Conservation (phyloP, 179 eudicot genomes). For the Spergularia azorica region DNA sequence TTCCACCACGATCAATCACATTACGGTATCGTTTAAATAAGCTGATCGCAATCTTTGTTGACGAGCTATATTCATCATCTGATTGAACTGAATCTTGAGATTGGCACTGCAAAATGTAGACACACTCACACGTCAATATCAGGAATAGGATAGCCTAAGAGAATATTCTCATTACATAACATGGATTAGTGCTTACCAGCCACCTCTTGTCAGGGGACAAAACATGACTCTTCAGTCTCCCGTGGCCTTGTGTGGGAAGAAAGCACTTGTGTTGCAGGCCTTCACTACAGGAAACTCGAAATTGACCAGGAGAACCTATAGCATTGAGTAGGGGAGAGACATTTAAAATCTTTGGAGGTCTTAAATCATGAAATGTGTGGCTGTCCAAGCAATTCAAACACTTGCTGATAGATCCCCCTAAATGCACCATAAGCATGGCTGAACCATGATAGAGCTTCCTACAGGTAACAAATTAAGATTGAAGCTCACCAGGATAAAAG, state of each 20-base stretch:
- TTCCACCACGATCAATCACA: conserved; percentile 89
- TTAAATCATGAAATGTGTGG: conserved; percentile 36
- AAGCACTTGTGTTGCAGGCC: conserved; percentile 38
- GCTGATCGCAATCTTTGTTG: conserved; percentile 90
- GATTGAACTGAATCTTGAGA: conserved; percentile 55
- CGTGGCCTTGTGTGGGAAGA: conserved; percentile 42
- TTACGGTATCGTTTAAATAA: conserved; percentile 78
- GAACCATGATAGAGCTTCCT: conserved; percentile 59
- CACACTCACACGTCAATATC: conserved; percentile 8
- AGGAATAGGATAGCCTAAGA: background rate
- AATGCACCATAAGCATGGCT: conserved; percentile 56
- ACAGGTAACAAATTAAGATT: conserved; percentile 20
- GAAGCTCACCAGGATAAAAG: conserved; percentile 7
- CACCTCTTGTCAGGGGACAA: conserved; percentile 54
- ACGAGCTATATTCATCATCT: conserved; percentile 90
- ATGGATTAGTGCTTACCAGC: conserved; percentile 48
- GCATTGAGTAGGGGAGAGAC: conserved; percentile 32
- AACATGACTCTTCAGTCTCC: conserved; percentile 37
- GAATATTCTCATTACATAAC: background rate
- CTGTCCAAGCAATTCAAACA: conserved; percentile 35
- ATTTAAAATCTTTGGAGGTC: conserved; percentile 35
- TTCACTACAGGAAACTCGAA: conserved; percentile 35
- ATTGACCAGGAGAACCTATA: conserved; percentile 31
- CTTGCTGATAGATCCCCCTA: conserved; percentile 42
- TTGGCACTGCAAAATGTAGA: conserved; percentile 52